Base-by-base conservation (phyloP, 2,329 filamentous ascomycete species). In the Aspergillus neotritici region DNA sequence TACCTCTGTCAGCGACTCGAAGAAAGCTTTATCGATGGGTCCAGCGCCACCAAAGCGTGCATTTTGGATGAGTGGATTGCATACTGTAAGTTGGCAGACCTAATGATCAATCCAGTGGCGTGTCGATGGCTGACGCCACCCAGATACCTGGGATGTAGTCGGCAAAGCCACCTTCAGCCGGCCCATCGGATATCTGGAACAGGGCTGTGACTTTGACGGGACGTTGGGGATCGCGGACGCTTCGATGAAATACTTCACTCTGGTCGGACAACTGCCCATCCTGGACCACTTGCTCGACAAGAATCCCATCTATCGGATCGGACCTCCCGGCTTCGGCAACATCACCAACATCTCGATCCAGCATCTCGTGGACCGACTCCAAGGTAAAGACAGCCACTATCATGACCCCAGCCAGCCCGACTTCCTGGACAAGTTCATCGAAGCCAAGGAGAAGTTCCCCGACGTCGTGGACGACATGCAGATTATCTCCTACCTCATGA, bases 341-440 rank as follows among this genome's bases (percentile, higher is more conserved):
- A 49, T 54, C 32, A 53, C 51, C 31, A 47, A 49, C 15, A 51
- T 57, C 15, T 51, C 49, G 11, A 43, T 57, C 30, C 46, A 51
- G 29, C 49, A 49, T 33, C 41, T 54, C 4, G 28, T 44, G 13
- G 40, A 48, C 40, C 48, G 53, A 13, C 31, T 47, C 3, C 46
- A 53, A 31, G 47, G 47, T 10, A 47, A 47, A 6, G 51, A 48
- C 3, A 46, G 40, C 4, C 47, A 54, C 31, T 53, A 52, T 5
- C 53, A 58, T 34, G 32, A 44, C 34, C 47, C 12, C 17, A 45
- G 7, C 31, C 50, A 33, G 39, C 53, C 36, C 4, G 68, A 72
- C 40, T 71, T 65, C 17, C 50, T 72, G 5, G 65, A 71, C 42
- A 61, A 63, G 31, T 71, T 70, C 41, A 58, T 73, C n/a, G 63